Evolutionary conservation across 1,284 basidiomycete genomes (phyloP), one percentile per base, ranked within the genome.

Genomic region (Earliella scabrosa): DNA sequence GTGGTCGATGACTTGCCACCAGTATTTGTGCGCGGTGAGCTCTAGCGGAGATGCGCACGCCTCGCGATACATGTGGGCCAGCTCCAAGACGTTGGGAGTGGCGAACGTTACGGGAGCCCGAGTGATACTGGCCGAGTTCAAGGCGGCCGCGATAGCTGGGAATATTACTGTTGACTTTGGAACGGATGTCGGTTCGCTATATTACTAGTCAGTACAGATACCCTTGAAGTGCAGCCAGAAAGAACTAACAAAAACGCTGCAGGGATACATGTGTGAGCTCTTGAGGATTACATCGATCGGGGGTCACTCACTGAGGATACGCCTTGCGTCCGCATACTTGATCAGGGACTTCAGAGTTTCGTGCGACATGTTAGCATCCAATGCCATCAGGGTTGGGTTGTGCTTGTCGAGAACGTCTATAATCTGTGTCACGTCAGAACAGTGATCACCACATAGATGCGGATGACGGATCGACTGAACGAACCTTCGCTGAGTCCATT

Each of bases 131-230:
- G 54, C 68, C 6, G 66, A 66, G 38, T 59, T 43, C 13, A 76
- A 45, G 41, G 73, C 70, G 6, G 75, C 64, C 13, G 72, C 63
- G 52, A 96, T 74, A 1, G 90, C 86, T 0, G 86, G 81, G 9
- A 96, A 68, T 43, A 98, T 83, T 2, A 80, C 77, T 2, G 78
- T 76, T 2, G 91, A 88, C 74, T 98, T 98, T 29, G 81, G 74
- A 10, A 90, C 79, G 0, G 95, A 97, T 0, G 96, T 98, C 1
- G 96, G 95, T 73, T 98, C 88, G 65, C 87, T 89, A 59, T 24
- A 50, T 46, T 64, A 10, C 56, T 34, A 45, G 5, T 14, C n/a
- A 44, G 14, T 50, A n/a, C 14, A 48, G 21, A 20, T 11, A 38
- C 13, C 16, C n/a, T 11, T 13, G n/a, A 9, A 18, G 14, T 3